Percentiles rank a stretch among this genome's conserved stretches.
phyloP scores from a whole-genome alignment of 495 filamentous ascomycete genomes.

The Cairneyella variabilis region DNA sequence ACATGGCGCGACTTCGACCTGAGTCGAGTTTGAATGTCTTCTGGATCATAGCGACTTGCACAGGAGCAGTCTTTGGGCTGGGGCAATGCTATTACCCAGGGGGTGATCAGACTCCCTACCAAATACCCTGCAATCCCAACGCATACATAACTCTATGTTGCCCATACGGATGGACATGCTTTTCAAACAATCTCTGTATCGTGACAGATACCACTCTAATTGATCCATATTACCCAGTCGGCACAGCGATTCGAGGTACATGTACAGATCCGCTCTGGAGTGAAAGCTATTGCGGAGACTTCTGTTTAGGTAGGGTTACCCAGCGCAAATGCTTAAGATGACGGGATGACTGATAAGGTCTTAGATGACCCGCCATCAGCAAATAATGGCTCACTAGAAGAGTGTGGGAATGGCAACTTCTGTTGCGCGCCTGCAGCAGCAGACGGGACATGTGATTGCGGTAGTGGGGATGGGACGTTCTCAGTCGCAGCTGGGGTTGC shows the following conservation, averaged over 20 bases:
- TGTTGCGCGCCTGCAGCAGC: slow-evolving; percentile 28
- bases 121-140: slow-evolving; percentile 26
- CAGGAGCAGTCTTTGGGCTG: too few relatives aligned
- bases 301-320: slow-evolving; percentile 29
- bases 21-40: too few relatives aligned
- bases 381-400: slow-evolving; percentile 20
- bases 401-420: slow-evolving; percentile 28
- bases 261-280: slow-evolving; percentile 32
- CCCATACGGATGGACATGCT: slow-evolving; percentile 33
- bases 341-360: not conserved
- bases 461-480: slow-evolving; percentile 20
- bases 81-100: slow-evolving; percentile 31
- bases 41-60: too few relatives aligned
- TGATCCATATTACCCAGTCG: slow-evolving; percentile 23
- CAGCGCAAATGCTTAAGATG: not conserved
- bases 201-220: slow-evolving; percentile 25
- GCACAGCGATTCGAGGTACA: slow-evolving; percentile 24
- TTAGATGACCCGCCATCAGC: too few relatives aligned
- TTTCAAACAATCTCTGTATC: slow-evolving; percentile 31
- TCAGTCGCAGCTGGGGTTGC: slow-evolving; percentile 18
- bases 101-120: slow-evolving; percentile 16
- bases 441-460: slow-evolving; percentile 29
- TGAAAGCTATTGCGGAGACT: slow-evolving; percentile 29
- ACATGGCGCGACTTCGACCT: too few relatives aligned
- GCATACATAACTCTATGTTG: slow-evolving; percentile 27